A percentile compares a stretch with the other conserved stretches of the same genome.
phyloP scores from a whole-genome alignment of 352 stramenopile species.

The Phytopythium aichiense region DNA sequence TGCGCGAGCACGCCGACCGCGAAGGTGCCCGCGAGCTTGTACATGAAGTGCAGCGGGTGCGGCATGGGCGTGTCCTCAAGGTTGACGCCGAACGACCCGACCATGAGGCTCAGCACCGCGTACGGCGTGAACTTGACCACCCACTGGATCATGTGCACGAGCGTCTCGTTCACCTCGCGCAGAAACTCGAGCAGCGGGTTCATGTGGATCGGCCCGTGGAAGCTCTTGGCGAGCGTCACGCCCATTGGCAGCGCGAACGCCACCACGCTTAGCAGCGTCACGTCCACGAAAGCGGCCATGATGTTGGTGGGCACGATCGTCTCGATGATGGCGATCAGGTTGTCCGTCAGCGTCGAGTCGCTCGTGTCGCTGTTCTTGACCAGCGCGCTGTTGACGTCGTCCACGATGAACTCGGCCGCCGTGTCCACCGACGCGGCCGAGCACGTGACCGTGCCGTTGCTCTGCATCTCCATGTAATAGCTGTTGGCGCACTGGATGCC shows the following conservation, averaged over 20 bases:
- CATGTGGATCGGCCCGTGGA: slow-evolving; percentile 61
- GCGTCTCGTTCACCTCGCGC: slow-evolving; percentile 70
- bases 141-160: slow-evolving; percentile 72
- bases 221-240: slow-evolving; percentile 59
- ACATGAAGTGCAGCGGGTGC: slow-evolving; percentile 37
- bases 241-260: slow-evolving; percentile 67
- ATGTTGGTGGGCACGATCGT: slow-evolving; percentile 72
- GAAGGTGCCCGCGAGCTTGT: slow-evolving; percentile 44
- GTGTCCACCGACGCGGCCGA: slow-evolving; percentile 25
- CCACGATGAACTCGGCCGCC: slow-evolving; percentile 47
- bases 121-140: slow-evolving; percentile 71
- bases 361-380: slow-evolving; percentile 35
- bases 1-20: slow-evolving; percentile 44
- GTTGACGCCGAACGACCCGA: slow-evolving; percentile 47
- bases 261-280: slow-evolving; percentile 63
- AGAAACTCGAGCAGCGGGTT: slow-evolving; percentile 81
- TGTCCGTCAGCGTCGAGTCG: slow-evolving; percentile 54
- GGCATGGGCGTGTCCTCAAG: slow-evolving; percentile 34
- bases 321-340: slow-evolving; percentile 55
- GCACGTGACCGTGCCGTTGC: slow-evolving; percentile 56
- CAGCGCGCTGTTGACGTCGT: slow-evolving; percentile 57
- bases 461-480: slow-evolving; percentile 52
- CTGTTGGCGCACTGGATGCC: slow-evolving; percentile 72
- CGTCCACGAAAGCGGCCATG: slow-evolving; percentile 62
- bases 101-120: slow-evolving; percentile 66